Evolutionary conservation across 306 rosid species (phyloP).

Genomic region (Quercus parvula): DNA sequence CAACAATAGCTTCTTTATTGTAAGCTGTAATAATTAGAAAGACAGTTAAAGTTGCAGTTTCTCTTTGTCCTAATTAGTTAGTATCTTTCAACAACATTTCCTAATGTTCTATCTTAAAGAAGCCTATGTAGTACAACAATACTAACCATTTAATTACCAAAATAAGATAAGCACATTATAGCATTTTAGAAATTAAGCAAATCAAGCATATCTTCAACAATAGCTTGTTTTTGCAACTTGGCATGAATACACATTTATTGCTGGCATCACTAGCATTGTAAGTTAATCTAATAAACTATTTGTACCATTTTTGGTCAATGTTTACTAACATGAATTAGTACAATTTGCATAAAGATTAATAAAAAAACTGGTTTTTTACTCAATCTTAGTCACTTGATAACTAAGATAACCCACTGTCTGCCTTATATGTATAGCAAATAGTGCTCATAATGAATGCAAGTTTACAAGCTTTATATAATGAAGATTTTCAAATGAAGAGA

Average conservation of each 20-base stretch:
- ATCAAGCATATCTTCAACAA: too few species aligned
- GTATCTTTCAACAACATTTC: too few species aligned
- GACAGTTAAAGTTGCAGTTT: not conserved
- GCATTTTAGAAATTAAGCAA: too few species aligned
- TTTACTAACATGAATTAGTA: not conserved
- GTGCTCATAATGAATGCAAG: not conserved
- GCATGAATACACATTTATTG: not conserved
- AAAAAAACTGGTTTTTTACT: not conserved
- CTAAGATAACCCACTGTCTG: not conserved
- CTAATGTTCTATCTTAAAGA: too few species aligned
- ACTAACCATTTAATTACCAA: too few species aligned
- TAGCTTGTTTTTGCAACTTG: not conserved
- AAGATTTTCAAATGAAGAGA: not conserved
- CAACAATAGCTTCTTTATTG: not conserved
- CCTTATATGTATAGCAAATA: not conserved
- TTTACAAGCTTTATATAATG: not conserved
- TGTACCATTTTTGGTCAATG: not conserved
- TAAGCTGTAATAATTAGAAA: not conserved
- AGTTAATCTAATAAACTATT: not conserved
- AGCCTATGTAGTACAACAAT: too few species aligned
- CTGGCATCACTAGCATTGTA: not conserved
- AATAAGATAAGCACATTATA: too few species aligned
- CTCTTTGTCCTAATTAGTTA: not conserved
- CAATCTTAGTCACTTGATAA: not conserved
- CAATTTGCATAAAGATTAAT: too few species aligned